A percentile compares a stretch with the other conserved stretches of the same genome.
phyloP scores from a whole-genome alignment of 768 basidiomycete genomes.

The Leccinum longicurvipes region DNA sequence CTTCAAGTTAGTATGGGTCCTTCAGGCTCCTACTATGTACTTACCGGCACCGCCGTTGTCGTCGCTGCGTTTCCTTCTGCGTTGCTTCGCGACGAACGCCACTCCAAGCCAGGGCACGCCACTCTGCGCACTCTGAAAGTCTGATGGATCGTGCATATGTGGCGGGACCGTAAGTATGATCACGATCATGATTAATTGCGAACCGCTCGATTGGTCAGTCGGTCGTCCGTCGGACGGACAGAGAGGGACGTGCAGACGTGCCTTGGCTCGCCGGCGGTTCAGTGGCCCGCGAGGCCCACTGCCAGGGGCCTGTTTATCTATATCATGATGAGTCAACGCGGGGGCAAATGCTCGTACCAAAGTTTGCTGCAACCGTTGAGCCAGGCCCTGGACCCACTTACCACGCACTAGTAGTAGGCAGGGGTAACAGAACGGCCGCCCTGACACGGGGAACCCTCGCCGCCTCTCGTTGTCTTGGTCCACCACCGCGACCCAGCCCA shows the following conservation, averaged over 20 bases:
- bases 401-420: no score
- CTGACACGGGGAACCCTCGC: background rate
- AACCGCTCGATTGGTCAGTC: background rate
- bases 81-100: background rate
- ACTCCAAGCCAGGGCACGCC: background rate
- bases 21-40: background rate
- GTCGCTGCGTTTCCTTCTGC: background rate
- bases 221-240: background rate
- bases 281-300: background rate
- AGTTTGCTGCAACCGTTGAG: background rate
- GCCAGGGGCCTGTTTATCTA: background rate
- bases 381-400: background rate
- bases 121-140: background rate
- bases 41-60: background rate
- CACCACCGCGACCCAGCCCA: background rate
- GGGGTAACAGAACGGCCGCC: background rate
- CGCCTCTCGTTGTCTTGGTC: background rate
- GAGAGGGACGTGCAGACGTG: background rate
- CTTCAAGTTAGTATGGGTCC: background rate
- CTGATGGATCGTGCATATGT: background rate
- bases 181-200: background rate
- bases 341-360: background rate
- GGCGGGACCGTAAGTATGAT: background rate
- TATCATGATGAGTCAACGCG: background rate
- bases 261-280: background rate